Percentiles rank a stretch among this genome's conserved stretches.
Evolutionary conservation across 139 green algal genomes (phyloP).

Genomic region (Pedinophyceae sp.): DNA sequence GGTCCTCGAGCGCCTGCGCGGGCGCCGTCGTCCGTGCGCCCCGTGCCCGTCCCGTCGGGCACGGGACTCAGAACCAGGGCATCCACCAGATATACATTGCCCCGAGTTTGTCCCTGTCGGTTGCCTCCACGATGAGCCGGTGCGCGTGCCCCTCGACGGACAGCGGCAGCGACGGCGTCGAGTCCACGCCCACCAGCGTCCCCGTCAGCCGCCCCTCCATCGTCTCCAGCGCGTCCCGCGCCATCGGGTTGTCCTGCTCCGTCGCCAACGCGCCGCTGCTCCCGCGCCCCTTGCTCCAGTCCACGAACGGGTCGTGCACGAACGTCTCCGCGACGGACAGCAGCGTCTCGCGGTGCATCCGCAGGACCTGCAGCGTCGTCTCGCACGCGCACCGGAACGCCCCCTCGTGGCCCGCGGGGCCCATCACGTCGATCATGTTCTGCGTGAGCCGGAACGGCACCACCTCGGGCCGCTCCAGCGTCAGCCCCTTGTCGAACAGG

Average conservation of each 20-base stretch:
- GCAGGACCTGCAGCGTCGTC: constrained; percentile 72
- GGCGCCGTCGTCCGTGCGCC: too few relatives aligned
- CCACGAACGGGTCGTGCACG: constrained; percentile 89
- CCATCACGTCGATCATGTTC: constrained; percentile 90
- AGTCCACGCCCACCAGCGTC: constrained; percentile 72
- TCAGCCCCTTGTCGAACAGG: constrained; percentile 78
- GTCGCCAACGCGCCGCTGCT: too few relatives aligned
- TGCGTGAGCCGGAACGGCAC: constrained; percentile 91
- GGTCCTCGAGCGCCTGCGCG: too few relatives aligned
- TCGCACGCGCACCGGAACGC: constrained; percentile 65
- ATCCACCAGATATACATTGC: constrained; percentile 70
- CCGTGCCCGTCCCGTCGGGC: too few relatives aligned
- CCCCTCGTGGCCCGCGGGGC: constrained; percentile 76
- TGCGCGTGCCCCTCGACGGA: constrained; percentile 69
- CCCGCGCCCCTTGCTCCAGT: constrained; percentile 48
- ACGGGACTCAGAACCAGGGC: constrained; percentile 13
- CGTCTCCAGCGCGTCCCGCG: constrained; percentile 55
- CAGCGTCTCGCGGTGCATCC: constrained; percentile 56
- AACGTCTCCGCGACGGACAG: constrained; percentile 89
- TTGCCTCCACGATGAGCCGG: constrained; percentile 74
- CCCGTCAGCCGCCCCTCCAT: constrained; percentile 58
- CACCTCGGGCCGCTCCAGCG: constrained; percentile 69
- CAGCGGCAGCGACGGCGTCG: constrained; percentile 60
- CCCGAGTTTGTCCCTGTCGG: constrained; percentile 63
- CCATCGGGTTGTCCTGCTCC: constrained; percentile 42